phyloP scores from a whole-genome alignment of 1,284 basidiomycete species.

The Austroboletus rostrupii region DNA sequence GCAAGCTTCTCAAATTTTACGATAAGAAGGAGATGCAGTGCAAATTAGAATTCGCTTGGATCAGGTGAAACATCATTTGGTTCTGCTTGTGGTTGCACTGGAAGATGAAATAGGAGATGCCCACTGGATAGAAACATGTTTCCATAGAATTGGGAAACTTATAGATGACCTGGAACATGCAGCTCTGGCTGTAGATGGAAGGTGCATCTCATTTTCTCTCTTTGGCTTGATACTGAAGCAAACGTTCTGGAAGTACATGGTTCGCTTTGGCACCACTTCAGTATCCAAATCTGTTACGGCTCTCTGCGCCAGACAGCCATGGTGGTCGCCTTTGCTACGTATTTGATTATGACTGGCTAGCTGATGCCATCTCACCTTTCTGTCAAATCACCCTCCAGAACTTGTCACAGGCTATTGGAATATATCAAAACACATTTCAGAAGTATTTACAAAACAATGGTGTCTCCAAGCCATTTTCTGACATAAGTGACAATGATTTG shows the following conservation, averaged over 20 bases:
- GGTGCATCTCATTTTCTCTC: background rate
- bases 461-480: background rate
- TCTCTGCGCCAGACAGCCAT: too few species aligned
- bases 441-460: background rate
- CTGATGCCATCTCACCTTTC: background rate
- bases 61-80: background rate
- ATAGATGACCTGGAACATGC: background rate
- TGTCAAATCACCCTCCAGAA: background rate
- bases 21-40: background rate
- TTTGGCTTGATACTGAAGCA: too few species aligned
- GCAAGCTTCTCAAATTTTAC: background rate
- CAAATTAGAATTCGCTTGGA: background rate
- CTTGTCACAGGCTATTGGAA: background rate
- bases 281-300: too few species aligned
- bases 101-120: background rate
- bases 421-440: background rate
- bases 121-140: background rate
- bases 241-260: too few species aligned
- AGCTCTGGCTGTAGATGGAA: background rate
- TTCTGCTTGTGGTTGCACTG: background rate
- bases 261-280: too few species aligned
- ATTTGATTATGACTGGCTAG: background rate
- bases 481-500: background rate
- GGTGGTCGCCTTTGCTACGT: background rate
- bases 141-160: background rate